These are phyloP conservation scores for Maudiozyma pseudohumilis DNA, from an alignment of 805 yeast species.

Conservation along the genomic window DNA sequence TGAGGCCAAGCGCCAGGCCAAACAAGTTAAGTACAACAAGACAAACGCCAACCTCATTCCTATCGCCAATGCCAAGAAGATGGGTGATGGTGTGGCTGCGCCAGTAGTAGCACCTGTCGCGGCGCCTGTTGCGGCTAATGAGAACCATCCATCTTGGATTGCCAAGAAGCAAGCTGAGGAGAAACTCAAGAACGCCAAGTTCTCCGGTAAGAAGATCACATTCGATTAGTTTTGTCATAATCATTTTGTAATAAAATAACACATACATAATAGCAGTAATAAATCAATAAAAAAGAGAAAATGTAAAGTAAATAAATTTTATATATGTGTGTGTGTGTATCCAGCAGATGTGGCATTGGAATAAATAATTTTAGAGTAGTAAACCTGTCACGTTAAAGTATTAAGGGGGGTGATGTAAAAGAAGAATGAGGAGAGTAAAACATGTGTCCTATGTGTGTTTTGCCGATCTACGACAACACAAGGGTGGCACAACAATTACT, in stretches of 20 bases:
- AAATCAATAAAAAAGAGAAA: background rate
- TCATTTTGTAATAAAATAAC: background rate
- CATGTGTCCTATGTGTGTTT: background rate
- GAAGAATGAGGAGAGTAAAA: background rate
- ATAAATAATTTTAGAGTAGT: too few species aligned
- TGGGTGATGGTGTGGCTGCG: slow-evolving; percentile 1
- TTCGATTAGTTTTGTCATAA: slow-evolving; percentile 39
- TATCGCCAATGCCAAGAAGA: slow-evolving; percentile 7
- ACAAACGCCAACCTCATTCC: slow-evolving; percentile 9
- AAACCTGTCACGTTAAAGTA: too few species aligned
- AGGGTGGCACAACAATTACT: too few species aligned
- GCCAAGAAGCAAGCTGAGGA: slow-evolving; percentile 75
- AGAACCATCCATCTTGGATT: slow-evolving; percentile 92
- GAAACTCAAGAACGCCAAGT: slow-evolving; percentile 51
- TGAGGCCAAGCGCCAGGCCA: slow-evolving; percentile 53
- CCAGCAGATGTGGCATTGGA: too few species aligned
- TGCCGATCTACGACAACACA: background rate
- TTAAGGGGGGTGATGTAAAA: background rate
- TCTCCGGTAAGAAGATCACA: slow-evolving; percentile 75
- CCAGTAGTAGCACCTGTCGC: slow-evolving; percentile 7
- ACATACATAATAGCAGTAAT: background rate
- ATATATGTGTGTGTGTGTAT: background rate
- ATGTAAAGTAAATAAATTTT: background rate
- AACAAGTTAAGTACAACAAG: slow-evolving; percentile 31
- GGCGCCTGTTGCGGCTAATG: slow-evolving; percentile 6